Evolutionary conservation across 768 basidiomycete genomes (phyloP).

Genomic region (Polyporus arcularius): DNA sequence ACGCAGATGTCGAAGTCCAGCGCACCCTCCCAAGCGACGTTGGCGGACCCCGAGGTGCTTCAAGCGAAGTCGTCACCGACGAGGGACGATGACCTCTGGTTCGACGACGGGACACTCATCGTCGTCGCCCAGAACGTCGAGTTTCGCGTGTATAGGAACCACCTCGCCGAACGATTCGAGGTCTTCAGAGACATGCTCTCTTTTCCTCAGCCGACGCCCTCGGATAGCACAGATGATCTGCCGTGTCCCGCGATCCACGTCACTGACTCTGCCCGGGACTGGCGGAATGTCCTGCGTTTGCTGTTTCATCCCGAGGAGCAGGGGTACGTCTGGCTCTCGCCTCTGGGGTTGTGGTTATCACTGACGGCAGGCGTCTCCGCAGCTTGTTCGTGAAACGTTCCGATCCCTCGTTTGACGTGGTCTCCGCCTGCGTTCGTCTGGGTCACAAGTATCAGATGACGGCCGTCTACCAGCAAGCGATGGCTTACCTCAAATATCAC

Average conservation of each 20-base stretch:
- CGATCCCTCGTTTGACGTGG: background rate
- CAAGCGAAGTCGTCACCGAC: background rate
- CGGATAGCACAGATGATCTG: background rate
- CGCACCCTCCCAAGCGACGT: too few species aligned
- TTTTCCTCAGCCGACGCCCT: conserved; percentile 1
- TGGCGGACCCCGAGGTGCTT: too few species aligned
- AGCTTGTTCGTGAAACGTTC: background rate
- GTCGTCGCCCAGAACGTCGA: conserved; percentile 23
- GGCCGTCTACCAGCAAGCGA: background rate
- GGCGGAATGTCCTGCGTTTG: background rate
- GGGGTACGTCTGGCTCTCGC: background rate
- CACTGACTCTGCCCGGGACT: background rate
- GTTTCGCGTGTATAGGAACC: conserved; percentile 26
- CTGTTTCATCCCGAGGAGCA: background rate
- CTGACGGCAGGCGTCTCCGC: too few species aligned
- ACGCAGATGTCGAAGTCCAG: too few species aligned
- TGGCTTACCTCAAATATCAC: conserved; percentile 1
- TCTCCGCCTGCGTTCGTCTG: conserved; percentile 6
- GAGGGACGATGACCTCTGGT: conserved; percentile 26
- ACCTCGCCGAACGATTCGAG: conserved; percentile 25
- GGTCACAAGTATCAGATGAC: conserved; percentile 20
- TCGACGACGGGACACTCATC: conserved; percentile 29
- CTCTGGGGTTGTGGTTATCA: too few species aligned
- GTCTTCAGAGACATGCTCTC: conserved; percentile 29
- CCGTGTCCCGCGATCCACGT: background rate